A percentile compares a stretch with the other conserved stretches of the same genome.
Evolutionary conservation across 2,329 filamentous ascomycete species (phyloP).

Genomic region (Thermothelomyces thermophilus): DNA sequence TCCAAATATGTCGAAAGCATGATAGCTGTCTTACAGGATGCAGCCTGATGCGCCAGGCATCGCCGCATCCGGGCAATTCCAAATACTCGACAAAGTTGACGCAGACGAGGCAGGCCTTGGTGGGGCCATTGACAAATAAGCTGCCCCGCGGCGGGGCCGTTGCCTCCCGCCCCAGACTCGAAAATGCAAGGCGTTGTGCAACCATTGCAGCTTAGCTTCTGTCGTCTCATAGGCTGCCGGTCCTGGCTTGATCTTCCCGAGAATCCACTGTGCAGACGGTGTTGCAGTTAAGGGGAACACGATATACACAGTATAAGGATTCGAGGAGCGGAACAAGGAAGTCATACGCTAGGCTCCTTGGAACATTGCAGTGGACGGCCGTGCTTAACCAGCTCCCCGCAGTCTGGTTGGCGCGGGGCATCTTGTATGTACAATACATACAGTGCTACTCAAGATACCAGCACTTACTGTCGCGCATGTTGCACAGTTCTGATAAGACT

Average conservation of each 20-base stretch:
- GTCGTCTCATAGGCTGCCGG: not conserved
- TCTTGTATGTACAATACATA: no score
- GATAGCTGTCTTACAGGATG: not conserved
- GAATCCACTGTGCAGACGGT: no score
- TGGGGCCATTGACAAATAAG: constrained; percentile 7
- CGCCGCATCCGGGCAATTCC: constrained; percentile 7
- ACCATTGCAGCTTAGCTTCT: not conserved
- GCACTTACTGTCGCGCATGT: no score
- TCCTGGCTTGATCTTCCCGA: not conserved
- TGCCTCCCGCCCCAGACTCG: not conserved
- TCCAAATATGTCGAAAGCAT: not conserved
- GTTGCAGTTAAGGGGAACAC: no score
- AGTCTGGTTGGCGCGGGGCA: no score
- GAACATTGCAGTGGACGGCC: no score
- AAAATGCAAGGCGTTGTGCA: not conserved
- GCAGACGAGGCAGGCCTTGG: not conserved
- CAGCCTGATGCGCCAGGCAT: not conserved
- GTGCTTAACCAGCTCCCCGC: no score
- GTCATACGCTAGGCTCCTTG: no score
- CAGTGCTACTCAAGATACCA: no score
- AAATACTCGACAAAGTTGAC: constrained; percentile 10
- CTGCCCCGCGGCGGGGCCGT: constrained; percentile 2
- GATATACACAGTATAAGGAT: no score
- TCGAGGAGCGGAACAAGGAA: no score
- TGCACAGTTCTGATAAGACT: no score